Percentiles rank a stretch among this genome's conserved stretches.
phyloP scores from a whole-genome alignment of 2,329 filamentous ascomycete species.

The Lomentospora prolificans region DNA sequence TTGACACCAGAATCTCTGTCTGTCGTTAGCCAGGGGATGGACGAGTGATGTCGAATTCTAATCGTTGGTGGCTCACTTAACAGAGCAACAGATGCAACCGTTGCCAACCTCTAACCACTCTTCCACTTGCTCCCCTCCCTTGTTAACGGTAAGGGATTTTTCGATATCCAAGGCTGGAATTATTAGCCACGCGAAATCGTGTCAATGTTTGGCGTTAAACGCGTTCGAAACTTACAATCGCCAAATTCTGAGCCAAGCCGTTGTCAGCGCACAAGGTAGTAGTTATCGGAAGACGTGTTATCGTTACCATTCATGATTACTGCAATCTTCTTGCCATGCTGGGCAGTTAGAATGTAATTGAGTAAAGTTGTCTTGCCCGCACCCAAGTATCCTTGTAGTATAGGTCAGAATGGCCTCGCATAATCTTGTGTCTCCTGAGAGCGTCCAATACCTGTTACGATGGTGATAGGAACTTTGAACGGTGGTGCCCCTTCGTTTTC shows the following conservation, averaged over 20 bases:
- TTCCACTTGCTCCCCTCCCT: conserved; percentile 71
- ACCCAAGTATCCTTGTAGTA: conserved; percentile 68
- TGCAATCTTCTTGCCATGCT: conserved; percentile 95
- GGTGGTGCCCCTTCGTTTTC: conserved; percentile 38
- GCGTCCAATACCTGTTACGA: conserved; percentile 72
- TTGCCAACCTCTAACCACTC: conserved; percentile 97
- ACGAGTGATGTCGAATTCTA: not conserved
- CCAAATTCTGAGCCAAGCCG: conserved; percentile 63
- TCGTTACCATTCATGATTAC: conserved; percentile 80
- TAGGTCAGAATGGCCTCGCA: not conserved
- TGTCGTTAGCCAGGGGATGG: not conserved
- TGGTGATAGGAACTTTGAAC: conserved; percentile 71
- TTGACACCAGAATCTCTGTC: conserved; percentile 78
- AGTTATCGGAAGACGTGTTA: conserved; percentile 10
- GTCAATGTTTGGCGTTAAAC: conserved; percentile 6
- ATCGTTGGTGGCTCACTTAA: conserved; percentile 54
- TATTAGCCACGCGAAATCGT: not conserved
- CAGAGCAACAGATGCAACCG: conserved; percentile 94
- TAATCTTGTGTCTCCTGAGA: no score
- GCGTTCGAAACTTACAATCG: conserved; percentile 47
- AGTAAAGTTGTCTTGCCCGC: conserved; percentile 91
- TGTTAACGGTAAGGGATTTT: conserved; percentile 85
- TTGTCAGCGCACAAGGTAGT: not conserved
- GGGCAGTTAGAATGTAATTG: conserved; percentile 90
- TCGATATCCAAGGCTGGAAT: conserved; percentile 80